Evolutionary conservation across 164 flowering plant genomes (phyloP).

Genomic region (Berberis thunbergii): DNA sequence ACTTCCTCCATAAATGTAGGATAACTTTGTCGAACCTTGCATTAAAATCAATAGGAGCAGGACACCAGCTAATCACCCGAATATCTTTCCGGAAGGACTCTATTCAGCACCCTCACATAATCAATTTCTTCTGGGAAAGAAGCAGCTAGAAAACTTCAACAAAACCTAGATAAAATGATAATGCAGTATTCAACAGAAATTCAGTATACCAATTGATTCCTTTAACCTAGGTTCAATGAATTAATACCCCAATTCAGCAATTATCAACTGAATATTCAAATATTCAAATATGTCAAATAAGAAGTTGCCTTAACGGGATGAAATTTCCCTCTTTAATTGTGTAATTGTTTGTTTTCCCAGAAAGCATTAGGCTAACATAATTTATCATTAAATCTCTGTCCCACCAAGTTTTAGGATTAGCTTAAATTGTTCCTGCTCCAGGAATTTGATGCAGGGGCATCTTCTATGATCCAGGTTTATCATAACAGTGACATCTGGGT

Average conservation of each 20-base stretch:
- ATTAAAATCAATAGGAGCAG: slow-evolving; percentile 57
- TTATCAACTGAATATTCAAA: too few species aligned
- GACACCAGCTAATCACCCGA: slow-evolving; percentile 75
- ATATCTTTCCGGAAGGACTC: slow-evolving; percentile 79
- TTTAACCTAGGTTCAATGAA: too few species aligned
- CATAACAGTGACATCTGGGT: too few species aligned
- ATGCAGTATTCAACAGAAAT: too few species aligned
- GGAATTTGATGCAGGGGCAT: too few species aligned
- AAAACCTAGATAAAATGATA: neutral
- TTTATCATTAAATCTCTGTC: too few species aligned
- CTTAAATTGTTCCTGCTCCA: neutral
- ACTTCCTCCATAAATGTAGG: neutral
- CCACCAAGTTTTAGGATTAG: neutral
- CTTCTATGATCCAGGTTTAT: too few species aligned
- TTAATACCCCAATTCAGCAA: too few species aligned
- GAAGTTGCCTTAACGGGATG: neutral
- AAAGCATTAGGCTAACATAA: neutral
- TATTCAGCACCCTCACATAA: slow-evolving; percentile 68
- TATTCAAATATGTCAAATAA: neutral
- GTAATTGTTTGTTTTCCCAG: neutral
- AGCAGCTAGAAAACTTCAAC: neutral
- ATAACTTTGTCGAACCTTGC: slow-evolving; percentile 51
- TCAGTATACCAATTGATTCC: too few species aligned
- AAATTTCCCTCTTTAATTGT: neutral
- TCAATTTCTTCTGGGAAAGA: slow-evolving; percentile 53